These are phyloP conservation scores for Rutstroemia sp. DNA, from an alignment of 2,329 filamentous ascomycete genomes.

Conservation along the genomic window DNA sequence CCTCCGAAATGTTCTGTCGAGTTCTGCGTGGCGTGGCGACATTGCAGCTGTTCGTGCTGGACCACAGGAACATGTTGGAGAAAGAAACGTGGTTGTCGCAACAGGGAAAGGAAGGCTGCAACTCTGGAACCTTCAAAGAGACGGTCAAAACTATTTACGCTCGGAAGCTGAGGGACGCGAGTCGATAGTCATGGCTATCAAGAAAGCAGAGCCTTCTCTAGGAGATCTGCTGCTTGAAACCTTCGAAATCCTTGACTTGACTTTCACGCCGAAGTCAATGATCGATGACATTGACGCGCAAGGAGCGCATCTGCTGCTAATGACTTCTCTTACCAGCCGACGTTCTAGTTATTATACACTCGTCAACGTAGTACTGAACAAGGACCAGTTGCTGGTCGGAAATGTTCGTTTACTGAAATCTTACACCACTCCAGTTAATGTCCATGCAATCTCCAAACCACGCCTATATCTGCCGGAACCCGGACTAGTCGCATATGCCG, in stretches of 20 bases:
- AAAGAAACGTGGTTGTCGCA: slow-evolving; percentile 75
- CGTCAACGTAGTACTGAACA: slow-evolving; percentile 60
- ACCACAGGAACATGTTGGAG: slow-evolving; percentile 63
- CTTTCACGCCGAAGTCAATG: slow-evolving; percentile 52
- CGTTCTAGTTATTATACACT: slow-evolving; percentile 60
- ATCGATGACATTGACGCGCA: slow-evolving; percentile 45
- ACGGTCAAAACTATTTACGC: slow-evolving; percentile 70
- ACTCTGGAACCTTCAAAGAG: slow-evolving; percentile 83
- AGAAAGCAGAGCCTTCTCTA: slow-evolving; percentile 43
- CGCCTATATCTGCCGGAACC: slow-evolving; percentile 72
- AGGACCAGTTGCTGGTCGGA: slow-evolving; percentile 47
- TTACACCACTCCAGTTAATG: slow-evolving; percentile 46
- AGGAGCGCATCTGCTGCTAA: slow-evolving; percentile 49
- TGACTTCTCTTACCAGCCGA: slow-evolving; percentile 50
- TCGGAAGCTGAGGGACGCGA: slow-evolving; percentile 65
- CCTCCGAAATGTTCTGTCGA: slow-evolving; percentile 67
- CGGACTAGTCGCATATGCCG: slow-evolving; percentile 70
- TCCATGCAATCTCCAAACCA: slow-evolving; percentile 41
- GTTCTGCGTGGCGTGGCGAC: slow-evolving; percentile 64
- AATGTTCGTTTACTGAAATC: slow-evolving; percentile 62
- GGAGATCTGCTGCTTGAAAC: slow-evolving; percentile 46
- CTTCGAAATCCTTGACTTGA: slow-evolving; percentile 74
- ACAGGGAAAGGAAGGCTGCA: slow-evolving; percentile 73
- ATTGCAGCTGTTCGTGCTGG: slow-evolving; percentile 75
- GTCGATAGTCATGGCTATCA: slow-evolving; percentile 54